These are phyloP conservation scores for Saccharum spontaneum DNA, from an alignment of 176 grass and related monocot genomes.

Conservation along the genomic window DNA sequence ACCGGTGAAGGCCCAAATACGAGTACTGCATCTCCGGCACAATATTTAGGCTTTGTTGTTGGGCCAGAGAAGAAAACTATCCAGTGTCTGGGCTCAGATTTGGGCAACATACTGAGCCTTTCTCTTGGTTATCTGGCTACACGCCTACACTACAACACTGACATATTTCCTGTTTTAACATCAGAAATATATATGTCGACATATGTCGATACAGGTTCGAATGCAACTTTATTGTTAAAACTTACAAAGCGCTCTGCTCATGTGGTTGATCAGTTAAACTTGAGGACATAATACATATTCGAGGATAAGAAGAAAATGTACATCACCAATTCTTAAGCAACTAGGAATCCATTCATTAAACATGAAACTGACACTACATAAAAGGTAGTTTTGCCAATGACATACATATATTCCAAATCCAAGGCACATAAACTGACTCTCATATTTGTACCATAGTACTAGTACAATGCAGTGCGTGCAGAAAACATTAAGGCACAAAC, in stretches of 20 bases:
- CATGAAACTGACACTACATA: background rate
- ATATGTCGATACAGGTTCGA: too few species aligned
- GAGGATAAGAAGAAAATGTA: background rate
- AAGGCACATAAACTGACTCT: background rate
- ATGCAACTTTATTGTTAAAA: background rate
- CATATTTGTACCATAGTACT: background rate
- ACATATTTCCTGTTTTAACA: too few species aligned
- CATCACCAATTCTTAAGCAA: background rate
- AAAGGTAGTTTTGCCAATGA: background rate
- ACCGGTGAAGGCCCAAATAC: background rate
- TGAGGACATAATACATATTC: background rate
- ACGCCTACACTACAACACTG: too few species aligned
- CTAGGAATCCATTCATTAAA: constrained; percentile 13
- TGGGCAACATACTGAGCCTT: background rate
- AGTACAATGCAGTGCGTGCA: background rate
- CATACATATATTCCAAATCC: background rate
- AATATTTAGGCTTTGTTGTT: background rate
- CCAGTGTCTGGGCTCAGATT: background rate
- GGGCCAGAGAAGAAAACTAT: background rate
- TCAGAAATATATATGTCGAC: too few species aligned
- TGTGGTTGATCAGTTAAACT: background rate
- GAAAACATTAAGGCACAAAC: background rate
- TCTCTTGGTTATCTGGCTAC: too few species aligned
- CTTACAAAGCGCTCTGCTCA: background rate
- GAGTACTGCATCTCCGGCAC: background rate